Percentiles rank a stretch among this genome's conserved stretches.
These are phyloP conservation scores for Lactarius evosmus DNA, from an alignment of 768 basidiomycete species.

Conservation along the genomic window DNA sequence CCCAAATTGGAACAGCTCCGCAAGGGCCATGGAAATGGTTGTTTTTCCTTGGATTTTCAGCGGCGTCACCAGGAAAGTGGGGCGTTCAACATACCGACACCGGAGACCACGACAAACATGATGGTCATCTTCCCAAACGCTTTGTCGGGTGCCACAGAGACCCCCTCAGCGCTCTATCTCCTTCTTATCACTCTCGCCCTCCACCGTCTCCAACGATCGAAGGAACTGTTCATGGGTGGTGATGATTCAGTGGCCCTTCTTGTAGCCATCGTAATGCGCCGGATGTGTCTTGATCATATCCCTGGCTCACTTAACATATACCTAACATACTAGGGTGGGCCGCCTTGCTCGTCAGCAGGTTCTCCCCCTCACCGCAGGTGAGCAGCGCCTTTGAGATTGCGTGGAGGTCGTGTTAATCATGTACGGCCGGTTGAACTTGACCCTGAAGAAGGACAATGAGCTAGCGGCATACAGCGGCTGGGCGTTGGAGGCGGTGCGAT, in stretches of 20 bases:
- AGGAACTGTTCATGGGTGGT: slow-evolving; percentile 80
- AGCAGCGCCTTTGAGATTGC: slow-evolving; percentile 86
- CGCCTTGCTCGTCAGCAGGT: slow-evolving; percentile 63
- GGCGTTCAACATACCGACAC: slow-evolving; percentile 66
- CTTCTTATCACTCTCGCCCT: slow-evolving; percentile 37
- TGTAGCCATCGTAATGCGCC: slow-evolving; percentile 56
- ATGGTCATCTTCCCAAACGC: slow-evolving; percentile 73
- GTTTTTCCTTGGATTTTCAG: slow-evolving; percentile 66
- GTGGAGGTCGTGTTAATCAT: slow-evolving; percentile 99
- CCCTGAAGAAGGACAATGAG: slow-evolving; percentile 95
- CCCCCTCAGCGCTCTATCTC: slow-evolving; percentile 32
- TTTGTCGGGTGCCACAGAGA: too few relatives aligned
- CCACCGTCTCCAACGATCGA: slow-evolving; percentile 55
- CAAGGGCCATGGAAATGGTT: slow-evolving; percentile 73
- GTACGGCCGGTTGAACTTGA: slow-evolving; percentile 99
- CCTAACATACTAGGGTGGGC: slow-evolving; percentile 69
- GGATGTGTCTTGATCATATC: slow-evolving; percentile 65
- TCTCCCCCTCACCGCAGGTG: slow-evolving; percentile 34
- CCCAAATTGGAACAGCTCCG: slow-evolving; percentile 76
- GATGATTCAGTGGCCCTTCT: slow-evolving; percentile 81
- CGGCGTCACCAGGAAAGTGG: neutral
- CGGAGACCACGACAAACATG: slow-evolving; percentile 86
- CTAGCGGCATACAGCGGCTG: too few relatives aligned
- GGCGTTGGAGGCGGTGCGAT: too few relatives aligned
- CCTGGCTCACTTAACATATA: slow-evolving; percentile 83